phyloP scores from a whole-genome alignment of 495 filamentous ascomycete species.

The Aspergillus taichungensis region DNA sequence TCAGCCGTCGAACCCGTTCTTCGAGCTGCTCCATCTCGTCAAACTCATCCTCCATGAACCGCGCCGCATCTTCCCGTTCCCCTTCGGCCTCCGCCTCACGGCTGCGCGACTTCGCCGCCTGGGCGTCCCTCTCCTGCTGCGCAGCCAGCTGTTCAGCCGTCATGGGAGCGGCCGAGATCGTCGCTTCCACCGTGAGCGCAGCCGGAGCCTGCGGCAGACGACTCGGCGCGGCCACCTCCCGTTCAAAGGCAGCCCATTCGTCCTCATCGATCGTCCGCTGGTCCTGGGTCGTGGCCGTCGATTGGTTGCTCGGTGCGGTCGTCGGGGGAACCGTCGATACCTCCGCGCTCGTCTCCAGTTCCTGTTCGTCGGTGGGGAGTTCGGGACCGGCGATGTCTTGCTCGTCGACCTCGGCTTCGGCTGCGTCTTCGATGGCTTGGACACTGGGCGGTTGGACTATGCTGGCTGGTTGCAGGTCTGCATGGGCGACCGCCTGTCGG shows the following conservation, averaged over 20 bases:
- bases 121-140: slow-evolving; percentile 50
- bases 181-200: slow-evolving; percentile 29
- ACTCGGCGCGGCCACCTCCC: slow-evolving; percentile 60
- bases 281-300: slow-evolving; percentile 6
- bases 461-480: slow-evolving; percentile 18
- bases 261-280: slow-evolving; percentile 56
- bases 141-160: slow-evolving; percentile 65
- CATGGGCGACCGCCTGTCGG: slow-evolving; percentile 23
- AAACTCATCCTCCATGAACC: slow-evolving; percentile 77
- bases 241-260: slow-evolving; percentile 87
- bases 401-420: slow-evolving; percentile 15
- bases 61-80: slow-evolving; percentile 77
- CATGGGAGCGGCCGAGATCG: slow-evolving; percentile 61
- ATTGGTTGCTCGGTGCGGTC: not conserved
- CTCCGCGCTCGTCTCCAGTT: slow-evolving; percentile 3
- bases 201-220: slow-evolving; percentile 25
- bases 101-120: slow-evolving; percentile 23
- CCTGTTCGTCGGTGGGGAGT: slow-evolving; percentile 13
- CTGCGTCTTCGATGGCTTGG: slow-evolving; percentile 13
- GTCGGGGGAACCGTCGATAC: slow-evolving; percentile 9
- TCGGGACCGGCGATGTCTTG: slow-evolving; percentile 26
- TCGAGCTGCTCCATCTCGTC: slow-evolving; percentile 92
- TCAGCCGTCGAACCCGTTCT: slow-evolving; percentile 63
- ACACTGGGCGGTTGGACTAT: slow-evolving; percentile 18
- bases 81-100: slow-evolving; percentile 62